These are phyloP conservation scores for Neofusicoccum laricinum DNA, from an alignment of 2,329 filamentous ascomycete species.

Conservation along the genomic window DNA sequence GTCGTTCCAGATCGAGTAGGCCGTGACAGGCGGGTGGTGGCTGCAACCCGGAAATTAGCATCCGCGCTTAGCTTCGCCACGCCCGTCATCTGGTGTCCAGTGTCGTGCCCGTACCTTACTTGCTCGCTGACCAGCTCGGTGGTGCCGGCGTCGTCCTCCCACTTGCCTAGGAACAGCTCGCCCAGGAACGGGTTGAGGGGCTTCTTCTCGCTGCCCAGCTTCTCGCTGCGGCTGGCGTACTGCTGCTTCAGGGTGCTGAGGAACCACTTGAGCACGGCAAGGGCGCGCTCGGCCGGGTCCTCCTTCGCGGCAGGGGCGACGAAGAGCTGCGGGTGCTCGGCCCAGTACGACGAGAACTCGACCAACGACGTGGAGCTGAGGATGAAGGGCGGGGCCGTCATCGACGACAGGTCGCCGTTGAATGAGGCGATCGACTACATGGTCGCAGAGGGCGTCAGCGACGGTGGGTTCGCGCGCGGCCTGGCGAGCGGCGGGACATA, in stretches of 20 bases:
- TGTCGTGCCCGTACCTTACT: conserved; percentile 59
- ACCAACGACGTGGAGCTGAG: conserved; percentile 54
- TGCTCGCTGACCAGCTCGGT: conserved; percentile 91
- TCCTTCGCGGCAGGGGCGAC: conserved; percentile 76
- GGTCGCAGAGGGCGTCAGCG: background rate
- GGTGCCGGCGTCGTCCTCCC: conserved; percentile 77
- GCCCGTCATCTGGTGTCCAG: background rate
- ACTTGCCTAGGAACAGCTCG: conserved; percentile 88
- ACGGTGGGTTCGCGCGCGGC: background rate
- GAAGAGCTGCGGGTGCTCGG: conserved; percentile 63
- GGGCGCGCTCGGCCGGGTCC: conserved; percentile 75
- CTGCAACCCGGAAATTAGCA: conserved; percentile 30
- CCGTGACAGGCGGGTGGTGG: conserved; percentile 92
- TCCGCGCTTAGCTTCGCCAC: background rate
- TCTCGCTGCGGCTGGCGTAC: conserved; percentile 71
- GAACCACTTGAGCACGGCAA: conserved; percentile 96
- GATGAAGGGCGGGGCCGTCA: conserved; percentile 57
- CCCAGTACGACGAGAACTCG: conserved; percentile 58
- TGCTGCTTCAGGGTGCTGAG: conserved; percentile 89
- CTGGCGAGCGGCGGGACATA: background rate
- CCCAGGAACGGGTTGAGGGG: conserved; percentile 94
- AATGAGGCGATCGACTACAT: conserved; percentile 50
- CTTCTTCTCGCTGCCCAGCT: conserved; percentile 91
- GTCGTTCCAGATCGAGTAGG: conserved; percentile 87
- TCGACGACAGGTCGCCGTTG: conserved; percentile 55